These are phyloP conservation scores for Fragilaria crotonensis DNA, from an alignment of 108 stramenopile genomes.

Conservation along the genomic window DNA sequence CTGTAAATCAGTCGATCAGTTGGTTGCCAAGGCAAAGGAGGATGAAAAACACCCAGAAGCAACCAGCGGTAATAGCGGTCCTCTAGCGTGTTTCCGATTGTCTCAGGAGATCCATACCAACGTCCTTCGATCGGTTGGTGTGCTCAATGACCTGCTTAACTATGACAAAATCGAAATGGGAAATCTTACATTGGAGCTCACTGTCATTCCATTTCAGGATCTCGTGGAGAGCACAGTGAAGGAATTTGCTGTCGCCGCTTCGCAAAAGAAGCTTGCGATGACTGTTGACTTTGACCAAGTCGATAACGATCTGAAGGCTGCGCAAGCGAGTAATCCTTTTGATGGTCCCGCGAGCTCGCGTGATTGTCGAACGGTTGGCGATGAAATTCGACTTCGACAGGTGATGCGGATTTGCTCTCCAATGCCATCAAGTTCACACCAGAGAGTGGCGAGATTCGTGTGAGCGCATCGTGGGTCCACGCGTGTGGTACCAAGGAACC, in stretches of 20 bases:
- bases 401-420: constrained; percentile 46
- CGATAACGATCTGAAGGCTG: neutral
- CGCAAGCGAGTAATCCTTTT: too few relatives aligned
- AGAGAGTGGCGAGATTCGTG: constrained; percentile 2
- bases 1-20: neutral
- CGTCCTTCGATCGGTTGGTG: constrained; percentile 14
- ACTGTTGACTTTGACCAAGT: neutral
- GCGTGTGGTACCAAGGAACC: too few relatives aligned
- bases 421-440: constrained; percentile 59
- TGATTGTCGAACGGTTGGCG: constrained; percentile 28
- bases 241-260: constrained; percentile 19
- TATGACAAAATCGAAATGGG: constrained; percentile 39
- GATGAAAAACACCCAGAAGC: neutral
- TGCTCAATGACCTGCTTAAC: constrained; percentile 32
- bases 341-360: constrained; percentile 1
- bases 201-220: constrained; percentile 14
- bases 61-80: neutral
- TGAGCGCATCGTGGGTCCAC: neutral
- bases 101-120: constrained; percentile 18
- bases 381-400: constrained; percentile 29
- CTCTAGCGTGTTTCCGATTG: neutral
- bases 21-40: neutral
- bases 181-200: constrained; percentile 15
- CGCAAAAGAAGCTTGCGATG: neutral
- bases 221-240: constrained; percentile 10